A percentile compares a stretch with the other conserved stretches of the same genome.
Evolutionary conservation across 2,329 filamentous ascomycete genomes (phyloP).

Genomic region (Tolypocladium tropicale): DNA sequence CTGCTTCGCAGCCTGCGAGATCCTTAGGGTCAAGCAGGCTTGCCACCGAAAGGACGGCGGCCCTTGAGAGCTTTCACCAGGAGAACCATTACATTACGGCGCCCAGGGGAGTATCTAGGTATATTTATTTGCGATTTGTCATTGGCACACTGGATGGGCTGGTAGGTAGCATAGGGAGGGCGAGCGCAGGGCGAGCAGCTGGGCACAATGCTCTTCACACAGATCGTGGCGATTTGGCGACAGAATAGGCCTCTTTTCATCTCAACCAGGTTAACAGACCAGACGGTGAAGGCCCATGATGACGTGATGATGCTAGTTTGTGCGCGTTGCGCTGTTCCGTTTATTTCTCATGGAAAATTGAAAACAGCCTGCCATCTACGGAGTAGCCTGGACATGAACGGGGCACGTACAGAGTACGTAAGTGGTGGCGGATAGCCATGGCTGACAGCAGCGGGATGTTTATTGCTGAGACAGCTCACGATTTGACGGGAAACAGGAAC

Average conservation of each 20-base stretch:
- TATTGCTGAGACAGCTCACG: no score
- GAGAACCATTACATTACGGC: slow-evolving; percentile 3
- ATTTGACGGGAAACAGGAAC: no score
- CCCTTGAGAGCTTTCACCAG: not conserved
- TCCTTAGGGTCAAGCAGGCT: not conserved
- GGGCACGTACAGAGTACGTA: no score
- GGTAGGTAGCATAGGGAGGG: slow-evolving; percentile 1
- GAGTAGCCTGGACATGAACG: no score
- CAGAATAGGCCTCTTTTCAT: not conserved
- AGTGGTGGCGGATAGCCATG: no score
- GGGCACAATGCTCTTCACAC: not conserved
- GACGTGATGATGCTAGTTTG: no score
- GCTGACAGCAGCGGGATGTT: no score
- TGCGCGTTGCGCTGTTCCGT: not conserved
- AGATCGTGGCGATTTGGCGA: not conserved
- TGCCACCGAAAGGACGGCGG: not conserved
- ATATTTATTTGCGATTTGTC: not conserved
- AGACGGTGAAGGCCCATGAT: not conserved
- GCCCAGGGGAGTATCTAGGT: slow-evolving; percentile 5
- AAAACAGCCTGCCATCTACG: no score
- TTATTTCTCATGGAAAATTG: no score
- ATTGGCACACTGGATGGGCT: not conserved
- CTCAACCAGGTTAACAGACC: not conserved
- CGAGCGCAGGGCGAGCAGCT: not conserved
- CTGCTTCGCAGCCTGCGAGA: not conserved